Evolutionary conservation across 768 basidiomycete species (phyloP), one percentile per base, ranked within the genome.

Genomic region (Boletus reticuloceps): DNA sequence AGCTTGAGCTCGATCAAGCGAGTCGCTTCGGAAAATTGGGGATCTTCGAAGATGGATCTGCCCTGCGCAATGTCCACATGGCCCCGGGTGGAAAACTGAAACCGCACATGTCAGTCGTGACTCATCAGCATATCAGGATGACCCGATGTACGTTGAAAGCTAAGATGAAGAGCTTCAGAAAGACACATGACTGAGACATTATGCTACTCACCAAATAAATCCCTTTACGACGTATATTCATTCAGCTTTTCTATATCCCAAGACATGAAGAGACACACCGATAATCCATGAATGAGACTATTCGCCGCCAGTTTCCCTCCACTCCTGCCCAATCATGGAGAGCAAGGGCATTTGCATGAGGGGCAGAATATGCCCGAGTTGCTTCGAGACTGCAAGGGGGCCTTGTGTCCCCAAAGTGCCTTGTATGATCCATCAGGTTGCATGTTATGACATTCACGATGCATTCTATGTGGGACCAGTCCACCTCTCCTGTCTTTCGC

Each of bases 221-320:
- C 64, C 39, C 68, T 71, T 46, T 22, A 45, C 10, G 16, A 32
- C 13, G 7, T 2, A 41, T 10, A 6, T 20, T 32, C 17, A 17
- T 31, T 67, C 36, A 57, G 40, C 17, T 70, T 74, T 49, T 53
- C 79, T 75, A 25, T 77, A 77, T 27, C 32, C 29, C 6, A 20
- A 47, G 54, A 39, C 27, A 6, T 10, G 52, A 56, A 40, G 34
- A 13, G 31, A 58, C 69, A 32, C 54, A 86, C 86, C 84, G 78
- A 68, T 89, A 88, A 72, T 90, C 89, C 85, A 89, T 84, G 61
- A 88, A 90, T 56, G 82, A 88, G 19, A 90, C 82, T 56, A 84
- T 83, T 68, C 89, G 74, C 58, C 80, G 75, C 89, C 89, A 91
- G n/a, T 75, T 79, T 8, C 88, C 88, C 68, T 85, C 82, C 4